These are phyloP conservation scores for Colletotrichum euphorbiae DNA, from an alignment of 2,329 filamentous ascomycete genomes.

Conservation along the genomic window DNA sequence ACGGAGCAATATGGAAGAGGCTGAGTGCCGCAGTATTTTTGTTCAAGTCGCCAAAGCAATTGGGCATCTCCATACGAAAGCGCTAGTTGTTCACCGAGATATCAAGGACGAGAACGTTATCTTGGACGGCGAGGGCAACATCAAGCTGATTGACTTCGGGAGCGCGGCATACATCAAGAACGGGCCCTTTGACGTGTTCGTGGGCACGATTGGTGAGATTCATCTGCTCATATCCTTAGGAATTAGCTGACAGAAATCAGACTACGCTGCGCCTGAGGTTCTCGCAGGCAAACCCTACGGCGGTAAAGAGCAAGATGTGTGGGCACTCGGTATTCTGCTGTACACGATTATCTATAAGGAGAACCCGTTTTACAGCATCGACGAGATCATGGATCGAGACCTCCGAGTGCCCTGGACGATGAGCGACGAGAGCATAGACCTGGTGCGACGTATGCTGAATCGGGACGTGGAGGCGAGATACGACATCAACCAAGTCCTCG, in stretches of 20 bases:
- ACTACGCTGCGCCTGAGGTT: conserved; percentile 98
- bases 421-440: conserved; percentile 91
- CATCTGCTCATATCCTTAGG: conserved; percentile 27
- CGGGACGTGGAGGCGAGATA: conserved; percentile 85
- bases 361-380: conserved; percentile 98
- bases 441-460: conserved; percentile 92
- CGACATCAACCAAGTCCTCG: conserved; percentile 87
- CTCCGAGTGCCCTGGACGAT: conserved; percentile 88
- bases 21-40: conserved; percentile 94
- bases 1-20: conserved; percentile 94
- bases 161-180: conserved; percentile 98
- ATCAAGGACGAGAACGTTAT: conserved; percentile 99
- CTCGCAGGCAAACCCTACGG: conserved; percentile 91
- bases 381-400: conserved; percentile 99
- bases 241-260: conserved; percentile 57
- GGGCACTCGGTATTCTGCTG: conserved; percentile 94
- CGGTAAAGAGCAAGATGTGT: conserved; percentile 97
- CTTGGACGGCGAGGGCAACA: conserved; percentile 91
- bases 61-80: conserved; percentile 90
- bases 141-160: conserved; percentile 98
- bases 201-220: conserved; percentile 91
- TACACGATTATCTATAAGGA: conserved; percentile 99
- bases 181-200: conserved; percentile 98
- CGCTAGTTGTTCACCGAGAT: conserved; percentile 93
- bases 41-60: conserved; percentile 90